Evolutionary conservation across 2,329 filamentous ascomycete species (phyloP).

Genomic region (Curvularia sp.): DNA sequence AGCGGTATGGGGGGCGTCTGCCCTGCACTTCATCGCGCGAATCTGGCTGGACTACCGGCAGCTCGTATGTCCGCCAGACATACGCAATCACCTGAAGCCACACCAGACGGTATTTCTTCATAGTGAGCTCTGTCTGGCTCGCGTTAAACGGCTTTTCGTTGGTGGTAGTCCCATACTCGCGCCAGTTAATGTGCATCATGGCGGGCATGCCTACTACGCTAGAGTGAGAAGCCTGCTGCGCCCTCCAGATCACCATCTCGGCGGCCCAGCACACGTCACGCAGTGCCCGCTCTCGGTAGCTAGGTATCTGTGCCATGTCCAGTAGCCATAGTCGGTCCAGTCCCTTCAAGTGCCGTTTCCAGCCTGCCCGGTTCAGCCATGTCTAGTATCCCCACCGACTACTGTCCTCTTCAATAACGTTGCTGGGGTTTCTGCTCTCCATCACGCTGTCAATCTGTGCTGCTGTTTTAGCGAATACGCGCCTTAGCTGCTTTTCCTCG

Average conservation of each 20-base stretch:
- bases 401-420: no score
- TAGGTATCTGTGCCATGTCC: conserved; percentile 6
- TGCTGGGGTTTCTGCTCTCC: no score
- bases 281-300: conserved; percentile 1
- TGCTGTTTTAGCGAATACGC: no score
- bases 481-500: no score
- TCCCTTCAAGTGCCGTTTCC: no score
- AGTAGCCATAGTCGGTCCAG: conserved; percentile 6
- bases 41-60: neutral
- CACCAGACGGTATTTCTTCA: conserved; percentile 11
- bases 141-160: conserved; percentile 1
- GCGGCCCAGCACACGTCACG: no score
- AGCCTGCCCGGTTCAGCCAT: no score
- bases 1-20: conserved; percentile 7
- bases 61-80: conserved; percentile 4
- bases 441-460: no score
- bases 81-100: conserved; percentile 1
- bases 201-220: neutral
- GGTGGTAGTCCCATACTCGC: neutral
- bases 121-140: conserved; percentile 5
- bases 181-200: no score
- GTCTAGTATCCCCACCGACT: no score
- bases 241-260: conserved; percentile 13
- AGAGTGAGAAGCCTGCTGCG: conserved; percentile 6
- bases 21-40: conserved; percentile 1